These are phyloP conservation scores for Syncephalastrum monosporum DNA, from an alignment of 371 early-diverging fungal species.

Conservation along the genomic window DNA sequence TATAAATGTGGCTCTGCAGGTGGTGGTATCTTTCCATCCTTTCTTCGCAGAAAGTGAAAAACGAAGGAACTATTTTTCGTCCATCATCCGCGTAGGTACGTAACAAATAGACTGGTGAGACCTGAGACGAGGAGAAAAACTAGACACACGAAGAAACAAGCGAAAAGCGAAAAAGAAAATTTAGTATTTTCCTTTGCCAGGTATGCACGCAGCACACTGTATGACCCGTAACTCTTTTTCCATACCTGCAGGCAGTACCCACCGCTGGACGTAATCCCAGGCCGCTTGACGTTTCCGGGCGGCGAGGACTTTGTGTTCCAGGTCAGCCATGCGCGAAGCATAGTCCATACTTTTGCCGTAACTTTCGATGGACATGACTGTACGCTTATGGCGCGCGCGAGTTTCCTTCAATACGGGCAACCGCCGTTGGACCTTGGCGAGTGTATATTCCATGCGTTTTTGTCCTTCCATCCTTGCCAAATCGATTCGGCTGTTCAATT, in stretches of 20 bases:
- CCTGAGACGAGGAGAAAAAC: too few relatives aligned
- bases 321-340: constrained; percentile 4
- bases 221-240: not conserved
- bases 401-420: constrained; percentile 10
- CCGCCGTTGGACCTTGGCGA: constrained; percentile 9
- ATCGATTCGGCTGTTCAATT: constrained; percentile 9
- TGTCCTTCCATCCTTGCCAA: constrained; percentile 10
- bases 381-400: constrained; percentile 11
- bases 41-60: too few relatives aligned
- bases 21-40: too few relatives aligned
- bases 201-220: too few relatives aligned
- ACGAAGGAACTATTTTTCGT: too few relatives aligned
- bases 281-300: constrained; percentile 12
- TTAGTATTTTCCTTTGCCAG: too few relatives aligned
- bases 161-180: too few relatives aligned
- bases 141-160: too few relatives aligned
- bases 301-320: constrained; percentile 10
- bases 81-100: too few relatives aligned
- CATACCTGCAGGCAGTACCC: constrained; percentile 14
- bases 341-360: constrained; percentile 15
- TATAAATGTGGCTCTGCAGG: too few relatives aligned
- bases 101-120: too few relatives aligned
- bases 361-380: constrained; percentile 13
- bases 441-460: constrained; percentile 8
- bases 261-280: constrained; percentile 11